Percentiles rank a stretch among this genome's conserved stretches.
Evolutionary conservation across 768 basidiomycete genomes (phyloP).

Genomic region (Xanthoconium purpureum): DNA sequence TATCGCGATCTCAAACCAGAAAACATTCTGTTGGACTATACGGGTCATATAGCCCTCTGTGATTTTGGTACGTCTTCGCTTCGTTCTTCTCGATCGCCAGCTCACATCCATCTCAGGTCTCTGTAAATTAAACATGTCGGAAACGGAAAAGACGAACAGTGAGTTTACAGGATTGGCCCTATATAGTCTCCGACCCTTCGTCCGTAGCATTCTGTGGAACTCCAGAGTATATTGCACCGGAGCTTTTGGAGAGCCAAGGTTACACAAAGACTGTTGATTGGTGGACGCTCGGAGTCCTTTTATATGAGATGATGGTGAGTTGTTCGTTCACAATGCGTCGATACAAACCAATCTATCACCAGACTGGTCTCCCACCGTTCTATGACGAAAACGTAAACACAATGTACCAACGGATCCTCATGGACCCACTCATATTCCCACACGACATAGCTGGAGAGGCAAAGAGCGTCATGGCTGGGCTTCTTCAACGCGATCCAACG

Average conservation of each 20-base stretch:
- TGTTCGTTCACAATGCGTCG: background rate
- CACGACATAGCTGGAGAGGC: constrained; percentile 87
- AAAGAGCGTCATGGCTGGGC: constrained; percentile 79
- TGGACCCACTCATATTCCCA: constrained; percentile 91
- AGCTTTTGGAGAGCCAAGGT: constrained; percentile 92
- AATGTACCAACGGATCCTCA: constrained; percentile 94
- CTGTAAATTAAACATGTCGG: constrained; percentile 96
- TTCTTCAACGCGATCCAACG: constrained; percentile 86
- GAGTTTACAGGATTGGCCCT: constrained; percentile 4
- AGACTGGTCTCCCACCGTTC: constrained; percentile 97
- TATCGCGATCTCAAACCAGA: constrained; percentile 98
- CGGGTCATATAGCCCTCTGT: constrained; percentile 95
- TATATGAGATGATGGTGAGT: constrained; percentile 92
- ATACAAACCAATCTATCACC: constrained; percentile 2
- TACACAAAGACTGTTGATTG: constrained; percentile 99
- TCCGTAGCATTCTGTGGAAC: constrained; percentile 90
- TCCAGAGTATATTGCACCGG: constrained; percentile 97
- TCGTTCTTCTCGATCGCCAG: background rate
- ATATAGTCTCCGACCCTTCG: constrained; percentile 6
- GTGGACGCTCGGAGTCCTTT: constrained; percentile 96
- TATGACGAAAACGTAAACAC: constrained; percentile 99
- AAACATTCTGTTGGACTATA: constrained; percentile 96
- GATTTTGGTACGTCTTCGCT: constrained; percentile 68
- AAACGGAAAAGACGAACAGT: constrained; percentile 97
- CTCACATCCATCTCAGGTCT: constrained; percentile 45